Base-by-base conservation (phyloP, 2,329 filamentous ascomycete genomes). In the Didymella arachidicola region DNA sequence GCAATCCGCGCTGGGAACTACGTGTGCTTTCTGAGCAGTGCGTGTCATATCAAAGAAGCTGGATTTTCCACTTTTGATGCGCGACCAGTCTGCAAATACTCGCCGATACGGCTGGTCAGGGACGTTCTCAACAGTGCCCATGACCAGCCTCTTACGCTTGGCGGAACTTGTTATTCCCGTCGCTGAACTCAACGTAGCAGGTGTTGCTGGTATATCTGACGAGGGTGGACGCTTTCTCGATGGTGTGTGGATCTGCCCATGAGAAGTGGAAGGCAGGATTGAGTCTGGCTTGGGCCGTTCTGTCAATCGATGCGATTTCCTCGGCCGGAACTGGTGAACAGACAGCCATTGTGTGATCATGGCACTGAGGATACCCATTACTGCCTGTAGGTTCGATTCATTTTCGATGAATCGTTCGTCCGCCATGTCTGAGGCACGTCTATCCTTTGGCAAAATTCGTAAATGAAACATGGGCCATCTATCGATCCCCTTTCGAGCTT, bases 381-480 rank as follows among this genome's bases (percentile, higher is more conserved):
- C 83, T 1, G 80, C 77, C 26, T 84, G 80, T n/a, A 92, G 62
- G 12, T 68, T 72, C 11, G 66, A 55, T 14, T 76, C 64, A 1
- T 71, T 62, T 4, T 70, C 61, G 2, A 72, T 46, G 45, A 70
- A 64, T 0, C 61, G 38, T 27, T 74, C 71, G 27, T 68, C 74
- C 12, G 44, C 27, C 6, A 53, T 30, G 2, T 44, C 58, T 22
- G 57, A 45, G 16, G 43, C 26, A n/a, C 48, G 16, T 8, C 55
- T 43, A 7, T 69, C 59, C 19, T 65, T 70, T 8, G 83, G 68
- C 2, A 81, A 78, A 34, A 97, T 84, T 27, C 86, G 86, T n/a
- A 98, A 78, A 67, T 88, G 90, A 69, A 97, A 98, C 88, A 94
- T 94, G 0, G 94, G 93, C 87, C 92, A 95, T 49, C 87, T 85